Evolutionary conservation across 2,329 filamentous ascomycete genomes (phyloP), one percentile per base, ranked within the genome.

Genomic region (Diplodia mutila): DNA sequence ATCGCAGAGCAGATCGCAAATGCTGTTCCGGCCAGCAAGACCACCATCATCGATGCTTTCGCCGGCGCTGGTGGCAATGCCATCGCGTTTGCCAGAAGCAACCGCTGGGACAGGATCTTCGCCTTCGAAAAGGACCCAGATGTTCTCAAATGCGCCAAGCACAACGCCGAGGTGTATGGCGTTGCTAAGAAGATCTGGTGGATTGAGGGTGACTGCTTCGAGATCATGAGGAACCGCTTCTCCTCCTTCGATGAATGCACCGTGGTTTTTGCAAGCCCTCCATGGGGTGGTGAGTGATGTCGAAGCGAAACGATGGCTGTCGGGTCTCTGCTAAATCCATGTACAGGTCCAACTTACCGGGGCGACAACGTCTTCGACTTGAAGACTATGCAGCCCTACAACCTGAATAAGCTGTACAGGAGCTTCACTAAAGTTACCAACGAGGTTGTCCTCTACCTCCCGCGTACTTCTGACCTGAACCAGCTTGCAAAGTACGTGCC

Each of bases 51-150:
- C 68, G 95, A 99, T 78, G 87, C 91, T 54, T 99, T 99, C 80
- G 92, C 90, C 32, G 95, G 95, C 52, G 93, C 92, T 0, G 95
- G 96, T 46, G 95, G 94, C 66, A 99, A 99, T 77, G 88, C 91
- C 27, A 98, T 99, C 72, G 93, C 94, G n/a, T 96, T 99, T 73
- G 94, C 95, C 21, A 85, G 89, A 11, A 92, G 90, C 0, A 88
- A 86, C 23, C 87, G 89, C 70, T 99, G 93, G 91, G 86, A 89
- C 63, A 89, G 88, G 70, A 87, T 99, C 70, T 93, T 98, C 76
- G 93, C 91, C 51, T 90, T 99, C 27, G 95, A 99, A 80, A 91
- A 90, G 72, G 90, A 98, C 74, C 83, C 89, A 3, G 86, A 89
- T 11, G 92, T 91, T 0, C 85, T 99, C 7, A 89, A 90, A 54